phyloP scores from a whole-genome alignment of 1,284 basidiomycete species.

The Meripilus lineatus region DNA sequence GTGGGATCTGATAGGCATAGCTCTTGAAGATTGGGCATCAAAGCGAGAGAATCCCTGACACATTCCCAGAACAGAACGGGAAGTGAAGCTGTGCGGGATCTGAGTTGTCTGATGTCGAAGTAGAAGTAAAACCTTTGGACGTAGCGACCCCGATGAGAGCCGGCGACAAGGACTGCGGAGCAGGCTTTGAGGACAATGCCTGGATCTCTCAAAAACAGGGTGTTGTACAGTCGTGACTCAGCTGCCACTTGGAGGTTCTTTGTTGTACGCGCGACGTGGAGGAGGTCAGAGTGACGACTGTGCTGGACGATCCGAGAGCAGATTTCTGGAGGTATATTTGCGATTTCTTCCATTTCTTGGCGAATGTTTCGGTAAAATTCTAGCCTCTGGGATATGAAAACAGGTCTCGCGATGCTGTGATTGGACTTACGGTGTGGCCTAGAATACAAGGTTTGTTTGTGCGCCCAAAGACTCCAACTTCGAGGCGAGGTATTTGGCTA shows the following conservation, averaged over 20 bases:
- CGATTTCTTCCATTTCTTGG: not conserved
- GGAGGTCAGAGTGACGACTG: slow-evolving; percentile 16
- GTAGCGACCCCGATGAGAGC: slow-evolving; percentile 20
- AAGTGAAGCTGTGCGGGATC: slow-evolving; percentile 7
- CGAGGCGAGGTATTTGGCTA: no score
- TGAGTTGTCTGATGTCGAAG: slow-evolving; percentile 18
- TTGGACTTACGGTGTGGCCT: no score
- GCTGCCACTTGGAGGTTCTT: slow-evolving; percentile 24
- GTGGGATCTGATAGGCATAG: slow-evolving; percentile 22
- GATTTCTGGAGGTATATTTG: slow-evolving; percentile 13
- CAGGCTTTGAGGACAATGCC: slow-evolving; percentile 16
- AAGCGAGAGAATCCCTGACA: slow-evolving; percentile 20
- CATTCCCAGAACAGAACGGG: slow-evolving; percentile 23
- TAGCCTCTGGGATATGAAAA: no score
- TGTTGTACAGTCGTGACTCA: slow-evolving; percentile 23
- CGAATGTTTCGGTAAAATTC: not conserved
- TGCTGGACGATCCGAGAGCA: slow-evolving; percentile 20
- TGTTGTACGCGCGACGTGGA: slow-evolving; percentile 19
- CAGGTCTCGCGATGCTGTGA: no score
- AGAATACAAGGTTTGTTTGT: no score
- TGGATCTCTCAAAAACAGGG: slow-evolving; percentile 20
- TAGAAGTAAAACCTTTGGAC: slow-evolving; percentile 25
- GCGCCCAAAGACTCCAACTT: no score
- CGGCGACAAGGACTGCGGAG: slow-evolving; percentile 16
- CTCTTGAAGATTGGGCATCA: slow-evolving; percentile 22